Base-by-base conservation (phyloP, 2,329 filamentous ascomycete genomes). In the Talaromyces amestolkiae region DNA sequence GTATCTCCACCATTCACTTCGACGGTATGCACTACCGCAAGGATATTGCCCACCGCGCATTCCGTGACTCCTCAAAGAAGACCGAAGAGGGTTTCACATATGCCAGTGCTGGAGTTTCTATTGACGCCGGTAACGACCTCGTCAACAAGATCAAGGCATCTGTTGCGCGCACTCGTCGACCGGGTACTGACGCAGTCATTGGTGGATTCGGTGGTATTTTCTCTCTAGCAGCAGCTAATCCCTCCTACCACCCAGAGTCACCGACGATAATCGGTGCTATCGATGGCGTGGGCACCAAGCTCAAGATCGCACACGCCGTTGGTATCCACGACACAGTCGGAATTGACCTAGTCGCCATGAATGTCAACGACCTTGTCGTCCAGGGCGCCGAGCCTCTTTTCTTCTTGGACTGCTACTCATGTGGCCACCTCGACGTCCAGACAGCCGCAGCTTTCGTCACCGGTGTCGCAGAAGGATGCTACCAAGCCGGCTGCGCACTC, bases 381-480 rank as follows among this genome's bases (percentile, higher is more conserved):
- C 93, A 98, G 81, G 95, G 95, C 63, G 95, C 95, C 13, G 92
- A 95, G 71, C 93, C 95, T 2, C 85, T 98, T 69, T 95, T 95
- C 84, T 98, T 99, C 85, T 88, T 98, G 68, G 95, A 99, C 82
- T 98, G 96, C 85, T 97, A 96, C 80, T 94, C 93, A 67, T 97
- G 93, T 84, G 93, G 91, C 78, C 90, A 90, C 77, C 86, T 99
- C 24, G 88, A 96, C 70, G 86, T 94, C 9, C 83, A 88, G 43
- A 88, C 87, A 4, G 92, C 93, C 0, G 89, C 91, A 11, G 85
- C 87, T n/a, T 98, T 99, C 74, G 91, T 99, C 47, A 87, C 92
- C 73, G 93, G 95, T 68, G 93, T 99, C 2, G 93, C 93, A 2
- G 85, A 89, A 35, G 95, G 95, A 58, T 99, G 95, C 80, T 87